Percentiles rank a stretch among this genome's conserved stretches.
Conservation (phyloP, 1,284 basidiomycete genomes). For the Ustilago cynodontis region DNA sequence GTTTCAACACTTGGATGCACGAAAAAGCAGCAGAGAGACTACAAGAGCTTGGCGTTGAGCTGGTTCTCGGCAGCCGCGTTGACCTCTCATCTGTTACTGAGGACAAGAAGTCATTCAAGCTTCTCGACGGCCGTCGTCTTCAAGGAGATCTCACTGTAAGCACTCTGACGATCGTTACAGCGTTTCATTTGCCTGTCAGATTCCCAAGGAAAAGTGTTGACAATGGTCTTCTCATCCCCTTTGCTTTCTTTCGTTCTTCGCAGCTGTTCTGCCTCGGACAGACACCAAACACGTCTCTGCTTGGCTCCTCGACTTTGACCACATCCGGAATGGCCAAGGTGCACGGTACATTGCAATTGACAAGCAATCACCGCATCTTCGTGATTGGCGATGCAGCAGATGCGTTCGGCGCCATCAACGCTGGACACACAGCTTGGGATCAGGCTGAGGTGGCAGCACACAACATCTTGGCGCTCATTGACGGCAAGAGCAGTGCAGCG, state of each 20-base stretch:
- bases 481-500: conserved; percentile 2
- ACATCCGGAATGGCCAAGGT: conserved; percentile 39
- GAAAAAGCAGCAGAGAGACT: conserved; percentile 18
- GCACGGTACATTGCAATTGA: conserved; percentile 28
- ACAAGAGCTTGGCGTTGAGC: conserved; percentile 34
- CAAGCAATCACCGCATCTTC: conserved; percentile 28
- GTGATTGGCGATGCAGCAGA: conserved; percentile 53
- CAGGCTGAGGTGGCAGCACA: conserved; percentile 44
- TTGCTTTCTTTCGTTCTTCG: too few relatives aligned
- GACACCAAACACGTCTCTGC: conserved; percentile 31
- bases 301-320: conserved; percentile 12
- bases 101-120: conserved; percentile 15
- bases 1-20: conserved; percentile 53
- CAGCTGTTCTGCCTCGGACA: conserved; percentile 51
- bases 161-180: not conserved
- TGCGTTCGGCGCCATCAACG: conserved; percentile 54
- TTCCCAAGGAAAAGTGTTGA: too few relatives aligned
- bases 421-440: conserved; percentile 53
- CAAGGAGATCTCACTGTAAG: conserved; percentile 37
- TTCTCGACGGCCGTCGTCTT: conserved; percentile 32
- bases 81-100: conserved; percentile 23
- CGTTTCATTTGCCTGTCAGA: too few relatives aligned
- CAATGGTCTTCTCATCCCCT: too few relatives aligned
- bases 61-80: conserved; percentile 31
- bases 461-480: conserved; percentile 37